Percentiles rank a stretch among this genome's conserved stretches.
Conservation (phyloP, 2,329 filamentous ascomycete genomes). For the Colletotrichum tanaceti region DNA sequence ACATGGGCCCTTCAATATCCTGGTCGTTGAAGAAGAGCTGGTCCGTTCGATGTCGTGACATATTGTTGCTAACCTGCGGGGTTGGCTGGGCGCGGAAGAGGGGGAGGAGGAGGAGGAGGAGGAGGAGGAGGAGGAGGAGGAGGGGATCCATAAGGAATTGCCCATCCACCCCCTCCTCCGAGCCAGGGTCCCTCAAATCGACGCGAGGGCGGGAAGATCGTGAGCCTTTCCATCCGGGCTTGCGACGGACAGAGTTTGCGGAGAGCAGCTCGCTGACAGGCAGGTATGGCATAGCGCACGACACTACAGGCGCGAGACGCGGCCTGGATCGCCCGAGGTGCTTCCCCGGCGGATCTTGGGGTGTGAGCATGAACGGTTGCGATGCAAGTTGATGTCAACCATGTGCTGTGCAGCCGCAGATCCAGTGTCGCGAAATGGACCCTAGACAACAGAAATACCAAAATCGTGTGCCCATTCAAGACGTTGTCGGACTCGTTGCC, state of each 20-base stretch:
- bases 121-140: slow-evolving; percentile 15
- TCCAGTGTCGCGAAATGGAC: slow-evolving; percentile 9
- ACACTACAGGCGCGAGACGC: slow-evolving; percentile 35
- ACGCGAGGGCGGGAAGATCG: slow-evolving; percentile 40
- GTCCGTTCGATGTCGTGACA: slow-evolving; percentile 39
- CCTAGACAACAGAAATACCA: background rate
- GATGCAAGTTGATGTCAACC: slow-evolving; percentile 37
- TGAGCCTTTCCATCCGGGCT: slow-evolving; percentile 33
- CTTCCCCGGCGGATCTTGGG: slow-evolving; percentile 41
- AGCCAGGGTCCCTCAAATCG: slow-evolving; percentile 31
- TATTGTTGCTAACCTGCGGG: slow-evolving; percentile 37
- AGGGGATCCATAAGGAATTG: slow-evolving; percentile 11
- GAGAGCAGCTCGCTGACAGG: slow-evolving; percentile 36
- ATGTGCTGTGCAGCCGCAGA: slow-evolving; percentile 26
- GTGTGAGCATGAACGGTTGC: slow-evolving; percentile 34
- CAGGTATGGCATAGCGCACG: slow-evolving; percentile 34
- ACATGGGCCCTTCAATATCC: slow-evolving; percentile 15
- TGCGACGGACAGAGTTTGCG: slow-evolving; percentile 39
- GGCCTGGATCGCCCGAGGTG: slow-evolving; percentile 38
- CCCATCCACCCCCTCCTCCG: slow-evolving; percentile 32
- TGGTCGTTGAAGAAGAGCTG: slow-evolving; percentile 38
- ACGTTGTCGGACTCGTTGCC: background rate
- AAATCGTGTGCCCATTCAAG: background rate
- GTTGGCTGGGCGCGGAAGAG: slow-evolving; percentile 26
- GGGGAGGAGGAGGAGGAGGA: slow-evolving; percentile 3